Evolutionary conservation across 768 basidiomycete genomes (phyloP).

Genomic region (Suillus cothurnatus): DNA sequence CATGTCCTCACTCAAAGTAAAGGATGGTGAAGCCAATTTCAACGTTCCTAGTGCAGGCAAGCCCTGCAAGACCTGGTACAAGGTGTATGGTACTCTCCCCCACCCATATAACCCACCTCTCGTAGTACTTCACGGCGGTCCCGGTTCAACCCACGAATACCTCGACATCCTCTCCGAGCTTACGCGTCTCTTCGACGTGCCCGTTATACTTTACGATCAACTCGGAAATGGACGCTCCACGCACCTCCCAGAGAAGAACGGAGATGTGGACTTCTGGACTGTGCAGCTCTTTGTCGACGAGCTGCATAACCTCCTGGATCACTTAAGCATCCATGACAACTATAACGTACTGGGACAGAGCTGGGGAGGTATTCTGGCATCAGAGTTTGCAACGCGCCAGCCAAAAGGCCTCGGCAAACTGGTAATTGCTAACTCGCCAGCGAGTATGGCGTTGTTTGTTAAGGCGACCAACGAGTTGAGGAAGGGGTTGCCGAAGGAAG

Average conservation of each 20-base stretch:
- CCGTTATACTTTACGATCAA: constrained; percentile 60
- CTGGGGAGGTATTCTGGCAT: constrained; percentile 48
- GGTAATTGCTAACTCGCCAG: constrained; percentile 47
- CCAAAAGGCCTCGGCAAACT: constrained; percentile 50
- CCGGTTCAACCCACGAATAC: constrained; percentile 47
- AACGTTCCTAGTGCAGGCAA: constrained; percentile 29
- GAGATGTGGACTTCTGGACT: constrained; percentile 47
- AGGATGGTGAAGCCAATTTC: constrained; percentile 34
- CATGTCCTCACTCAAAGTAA: constrained; percentile 33
- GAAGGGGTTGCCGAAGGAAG: constrained; percentile 41
- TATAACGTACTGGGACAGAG: constrained; percentile 48
- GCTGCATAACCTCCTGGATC: constrained; percentile 38
- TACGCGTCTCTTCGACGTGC: constrained; percentile 37
- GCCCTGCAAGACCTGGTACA: constrained; percentile 52
- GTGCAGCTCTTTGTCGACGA: constrained; percentile 55
- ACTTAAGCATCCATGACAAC: constrained; percentile 45
- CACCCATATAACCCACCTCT: constrained; percentile 40
- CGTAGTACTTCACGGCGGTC: constrained; percentile 56
- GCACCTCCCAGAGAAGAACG: constrained; percentile 50
- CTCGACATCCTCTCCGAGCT: constrained; percentile 43
- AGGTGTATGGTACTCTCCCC: constrained; percentile 46
- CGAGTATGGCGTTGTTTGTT: constrained; percentile 47
- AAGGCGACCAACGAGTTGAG: constrained; percentile 33
- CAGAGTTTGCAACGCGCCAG: constrained; percentile 34
- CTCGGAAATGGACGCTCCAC: constrained; percentile 57